Conservation (phyloP, 108 stramenopile species). For the Cyclotella cryptica region DNA sequence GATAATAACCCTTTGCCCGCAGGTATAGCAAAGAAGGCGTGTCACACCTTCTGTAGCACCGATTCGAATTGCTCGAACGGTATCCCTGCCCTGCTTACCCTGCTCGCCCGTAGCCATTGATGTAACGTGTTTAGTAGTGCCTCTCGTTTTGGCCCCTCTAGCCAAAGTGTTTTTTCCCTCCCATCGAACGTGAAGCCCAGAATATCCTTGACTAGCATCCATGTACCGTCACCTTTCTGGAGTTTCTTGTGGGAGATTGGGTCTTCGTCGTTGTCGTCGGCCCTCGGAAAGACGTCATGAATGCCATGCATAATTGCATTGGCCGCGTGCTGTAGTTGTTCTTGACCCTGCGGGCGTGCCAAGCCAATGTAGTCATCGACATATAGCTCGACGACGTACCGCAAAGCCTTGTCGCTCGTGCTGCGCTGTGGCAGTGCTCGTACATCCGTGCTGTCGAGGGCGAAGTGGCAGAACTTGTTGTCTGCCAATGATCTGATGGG, state of each 20-base stretch:
- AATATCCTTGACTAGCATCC: not conserved
- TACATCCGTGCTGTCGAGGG: not conserved
- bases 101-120: not conserved
- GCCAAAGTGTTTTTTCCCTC: not conserved
- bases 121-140: not conserved
- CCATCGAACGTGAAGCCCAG: conserved; percentile 2
- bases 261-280: conserved; percentile 7
- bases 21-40: conserved; percentile 20
- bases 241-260: conserved; percentile 26
- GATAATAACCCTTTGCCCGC: conserved; percentile 16
- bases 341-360: not conserved
- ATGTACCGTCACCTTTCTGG: not conserved
- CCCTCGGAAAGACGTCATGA: conserved; percentile 17
- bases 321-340: not conserved
- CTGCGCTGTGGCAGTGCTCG: not conserved
- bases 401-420: not conserved
- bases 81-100: not conserved
- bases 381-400: conserved; percentile 16
- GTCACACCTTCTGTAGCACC: not conserved
- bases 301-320: conserved; percentile 5
- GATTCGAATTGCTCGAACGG: conserved; percentile 17
- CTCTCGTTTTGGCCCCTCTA: not conserved
- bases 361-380: conserved; percentile 28
- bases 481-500: not conserved
- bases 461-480: conserved; percentile 4